These are phyloP conservation scores for Parmelia sp. DNA, from an alignment of 495 filamentous ascomycete species.

Conservation along the genomic window DNA sequence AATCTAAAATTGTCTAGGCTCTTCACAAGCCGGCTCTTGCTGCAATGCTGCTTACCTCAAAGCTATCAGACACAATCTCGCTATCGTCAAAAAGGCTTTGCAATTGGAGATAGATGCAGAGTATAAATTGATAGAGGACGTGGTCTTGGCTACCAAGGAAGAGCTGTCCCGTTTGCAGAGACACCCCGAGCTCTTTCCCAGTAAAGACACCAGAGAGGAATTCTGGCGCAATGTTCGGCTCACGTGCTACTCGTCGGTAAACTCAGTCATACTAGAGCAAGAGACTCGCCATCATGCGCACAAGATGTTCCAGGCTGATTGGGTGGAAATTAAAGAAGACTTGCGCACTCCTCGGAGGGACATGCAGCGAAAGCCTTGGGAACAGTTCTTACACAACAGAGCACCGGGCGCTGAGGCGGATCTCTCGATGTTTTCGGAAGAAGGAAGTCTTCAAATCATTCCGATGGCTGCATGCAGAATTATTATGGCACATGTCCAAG, in stretches of 20 bases:
- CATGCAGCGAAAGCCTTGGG: slow-evolving; percentile 14
- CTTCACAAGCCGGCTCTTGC: background rate
- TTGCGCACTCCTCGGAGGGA: background rate
- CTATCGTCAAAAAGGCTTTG: background rate
- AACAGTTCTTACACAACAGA: slow-evolving; percentile 21
- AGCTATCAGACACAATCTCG: slow-evolving; percentile 3
- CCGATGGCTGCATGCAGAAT: slow-evolving; percentile 1
- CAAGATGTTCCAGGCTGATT: background rate
- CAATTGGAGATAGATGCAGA: background rate
- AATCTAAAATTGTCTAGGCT: background rate
- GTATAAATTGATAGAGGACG: background rate
- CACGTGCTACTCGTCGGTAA: background rate
- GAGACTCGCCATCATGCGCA: background rate
- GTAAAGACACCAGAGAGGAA: background rate
- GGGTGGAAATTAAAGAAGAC: background rate
- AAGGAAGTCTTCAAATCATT: slow-evolving; percentile 13
- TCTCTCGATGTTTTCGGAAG: slow-evolving; percentile 4
- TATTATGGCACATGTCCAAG: background rate
- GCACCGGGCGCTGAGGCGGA: slow-evolving; percentile 15
- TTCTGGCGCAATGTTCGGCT: slow-evolving; percentile 7
- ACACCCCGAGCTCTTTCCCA: slow-evolving; percentile 19
- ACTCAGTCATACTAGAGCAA: background rate
- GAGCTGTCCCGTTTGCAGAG: slow-evolving; percentile 13
- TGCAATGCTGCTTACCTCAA: background rate
- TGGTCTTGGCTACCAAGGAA: background rate